These are phyloP conservation scores for Allium sativum DNA, from an alignment of 106 monocot genomes.

Conservation along the genomic window DNA sequence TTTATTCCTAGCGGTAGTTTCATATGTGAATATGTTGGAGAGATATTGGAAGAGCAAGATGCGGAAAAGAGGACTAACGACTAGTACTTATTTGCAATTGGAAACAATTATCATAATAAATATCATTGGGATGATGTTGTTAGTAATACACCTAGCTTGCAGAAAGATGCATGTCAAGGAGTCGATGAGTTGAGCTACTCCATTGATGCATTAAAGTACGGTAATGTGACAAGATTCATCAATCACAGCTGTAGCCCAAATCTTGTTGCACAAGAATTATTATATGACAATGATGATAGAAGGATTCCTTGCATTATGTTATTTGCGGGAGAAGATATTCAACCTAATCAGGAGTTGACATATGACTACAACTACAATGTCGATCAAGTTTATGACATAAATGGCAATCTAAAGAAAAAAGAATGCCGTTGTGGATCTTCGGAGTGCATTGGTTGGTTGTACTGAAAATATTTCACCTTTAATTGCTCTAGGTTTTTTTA, in stretches of 20 bases:
- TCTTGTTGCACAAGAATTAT: constrained; percentile 69
- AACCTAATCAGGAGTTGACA: constrained; percentile 38
- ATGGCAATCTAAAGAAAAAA: constrained; percentile 69
- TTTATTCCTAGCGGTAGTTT: constrained; percentile 66
- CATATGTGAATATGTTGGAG: constrained; percentile 66
- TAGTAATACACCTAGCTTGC: constrained; percentile 46
- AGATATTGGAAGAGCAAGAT: constrained; percentile 47
- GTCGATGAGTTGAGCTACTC: constrained; percentile 13
- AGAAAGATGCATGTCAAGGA: neutral
- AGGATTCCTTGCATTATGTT: constrained; percentile 62
- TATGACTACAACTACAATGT: constrained; percentile 71
- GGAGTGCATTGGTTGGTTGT: constrained; percentile 64
- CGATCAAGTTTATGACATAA: constrained; percentile 45
- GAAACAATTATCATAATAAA: constrained; percentile 43
- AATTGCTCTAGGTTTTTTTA: too few species aligned
- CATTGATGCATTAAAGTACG: constrained; percentile 43
- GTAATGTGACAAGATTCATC: constrained; percentile 53
- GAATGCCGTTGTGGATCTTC: constrained; percentile 28
- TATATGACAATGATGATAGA: constrained; percentile 58
- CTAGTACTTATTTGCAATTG: constrained; percentile 66
- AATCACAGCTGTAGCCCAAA: constrained; percentile 67
- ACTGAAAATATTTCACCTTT: too few species aligned
- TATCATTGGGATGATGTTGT: constrained; percentile 49
- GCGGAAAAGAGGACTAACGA: constrained; percentile 50
- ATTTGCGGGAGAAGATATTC: constrained; percentile 43